phyloP scores from a whole-genome alignment of 352 stramenopile genomes.

The Phytophthora crassamura region DNA sequence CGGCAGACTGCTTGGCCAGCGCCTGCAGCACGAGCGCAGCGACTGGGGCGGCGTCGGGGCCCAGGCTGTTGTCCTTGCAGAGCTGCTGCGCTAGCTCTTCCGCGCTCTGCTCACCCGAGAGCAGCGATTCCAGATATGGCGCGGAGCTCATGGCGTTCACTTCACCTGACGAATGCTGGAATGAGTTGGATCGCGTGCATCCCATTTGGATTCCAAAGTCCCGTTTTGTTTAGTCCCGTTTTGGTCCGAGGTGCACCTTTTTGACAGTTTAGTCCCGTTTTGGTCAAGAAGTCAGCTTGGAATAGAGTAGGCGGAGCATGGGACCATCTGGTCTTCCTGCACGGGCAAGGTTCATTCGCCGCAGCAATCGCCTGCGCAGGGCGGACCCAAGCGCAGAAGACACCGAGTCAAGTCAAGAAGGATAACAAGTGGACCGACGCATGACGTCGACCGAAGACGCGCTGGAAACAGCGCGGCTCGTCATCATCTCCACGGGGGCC shows the following conservation, averaged over 20 bases:
- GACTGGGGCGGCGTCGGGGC: conserved; percentile 21
- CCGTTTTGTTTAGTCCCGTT: no score
- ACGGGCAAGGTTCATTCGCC: no score
- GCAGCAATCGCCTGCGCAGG: no score
- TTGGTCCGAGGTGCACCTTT: no score
- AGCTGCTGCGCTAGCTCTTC: conserved; percentile 41
- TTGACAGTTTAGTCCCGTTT: no score
- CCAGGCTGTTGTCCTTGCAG: conserved; percentile 36
- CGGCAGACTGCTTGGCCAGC: conserved; percentile 19
- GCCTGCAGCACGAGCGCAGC: conserved; percentile 38
- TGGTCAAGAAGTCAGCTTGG: no score
- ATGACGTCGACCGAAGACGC: conserved; percentile 34
- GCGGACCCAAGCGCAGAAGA: no score
- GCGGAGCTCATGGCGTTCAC: conserved; percentile 25
- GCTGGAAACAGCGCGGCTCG: conserved; percentile 44
- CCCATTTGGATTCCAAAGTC: no score
- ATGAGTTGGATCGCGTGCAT: conserved; percentile 20
- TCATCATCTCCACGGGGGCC: conserved; percentile 48
- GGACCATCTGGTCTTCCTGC: no score
- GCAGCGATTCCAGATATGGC: conserved; percentile 34
- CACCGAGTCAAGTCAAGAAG: background rate
- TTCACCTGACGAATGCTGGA: background rate
- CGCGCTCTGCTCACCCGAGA: conserved; percentile 12
- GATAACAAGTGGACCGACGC: background rate
- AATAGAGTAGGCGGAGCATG: no score